Base-by-base conservation (phyloP, 1,139 yeast genomes). In the Kurtzmaniella quercitrusa region DNA sequence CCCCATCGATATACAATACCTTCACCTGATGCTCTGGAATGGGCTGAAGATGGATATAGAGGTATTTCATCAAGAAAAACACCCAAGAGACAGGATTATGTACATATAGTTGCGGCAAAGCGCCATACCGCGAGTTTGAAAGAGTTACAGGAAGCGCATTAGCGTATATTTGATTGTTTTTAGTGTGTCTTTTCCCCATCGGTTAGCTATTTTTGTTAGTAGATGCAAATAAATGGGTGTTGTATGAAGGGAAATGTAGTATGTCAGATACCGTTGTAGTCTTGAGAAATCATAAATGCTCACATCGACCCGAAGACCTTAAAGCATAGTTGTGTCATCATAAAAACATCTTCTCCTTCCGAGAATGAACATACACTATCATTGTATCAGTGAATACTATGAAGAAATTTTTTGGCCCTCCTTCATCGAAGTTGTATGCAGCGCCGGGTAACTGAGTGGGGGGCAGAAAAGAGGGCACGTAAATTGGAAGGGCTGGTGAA, bases 261-360 rank as follows among this genome's bases (percentile, higher is more conserved):
- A 44, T 49, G 49, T 90, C 98, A 90, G 98, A 90, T 90, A 90
- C 98, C 98, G 98, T 90, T 90, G 97, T 90, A 90, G 98, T 91
- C 97, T 83, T 81, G 85, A 81, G 84, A 80, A 80, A 79, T 79
- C 82, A 68, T 78, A 31, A 31, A 85, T 78, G 85, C 88, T 77
- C 79, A 81, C 90, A 83, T 59, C 55, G 82, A 72, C 51, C 56
- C 57, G 52, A 56, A 51, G 59, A 68, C 64, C 82, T 77, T 79
- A 79, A 69, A 77, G 84, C 76, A 70, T 45, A 23, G 33, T 40
- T 44, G 60, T 68, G 65, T 77, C 81, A 77, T 75, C 79, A 70
- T 56, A 40, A 50, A 53, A 33, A 37, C 25, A 25, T 14, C 38
- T 19, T 36, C 16, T 31, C 36, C 18, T 9, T 14, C 14, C 3